Conservation (phyloP, 306 rosid species). For the Biancaea sappan region DNA sequence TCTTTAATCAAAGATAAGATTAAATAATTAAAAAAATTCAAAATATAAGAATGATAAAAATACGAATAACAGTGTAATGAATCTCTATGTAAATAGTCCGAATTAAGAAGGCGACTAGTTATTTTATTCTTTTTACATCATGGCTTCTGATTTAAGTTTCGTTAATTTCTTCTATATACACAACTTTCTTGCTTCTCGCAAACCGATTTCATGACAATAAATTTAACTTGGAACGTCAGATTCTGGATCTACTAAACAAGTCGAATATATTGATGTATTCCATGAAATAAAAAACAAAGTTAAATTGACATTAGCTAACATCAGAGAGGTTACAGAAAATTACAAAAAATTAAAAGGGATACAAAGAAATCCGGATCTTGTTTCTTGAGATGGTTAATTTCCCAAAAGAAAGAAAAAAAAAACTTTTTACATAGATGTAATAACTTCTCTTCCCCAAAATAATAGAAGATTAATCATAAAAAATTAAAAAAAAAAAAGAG, state of each 20-base stretch:
- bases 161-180: neutral
- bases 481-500: neutral
- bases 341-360: conserved; percentile 31
- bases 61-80: too few species aligned
- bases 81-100: too few species aligned
- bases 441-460: conserved; percentile 33
- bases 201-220: neutral
- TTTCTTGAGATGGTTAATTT: conserved; percentile 4
- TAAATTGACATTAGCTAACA: conserved; percentile 17
- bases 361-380: conserved; percentile 19
- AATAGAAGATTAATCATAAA: conserved; percentile 29
- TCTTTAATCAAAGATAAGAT: too few species aligned
- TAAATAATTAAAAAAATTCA: too few species aligned
- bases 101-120: too few species aligned
- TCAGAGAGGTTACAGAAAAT: conserved; percentile 33
- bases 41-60: too few species aligned
- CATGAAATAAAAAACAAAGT: neutral
- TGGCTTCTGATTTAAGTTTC: too few species aligned
- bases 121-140: too few species aligned
- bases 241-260: neutral
- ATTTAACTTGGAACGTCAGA: neutral
- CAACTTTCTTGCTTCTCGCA: neutral
- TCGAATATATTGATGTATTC: too few species aligned
- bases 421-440: conserved; percentile 37
- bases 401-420: neutral